phyloP scores from a whole-genome alignment of 2,329 filamentous ascomycete species.

The Penicillium sp. region DNA sequence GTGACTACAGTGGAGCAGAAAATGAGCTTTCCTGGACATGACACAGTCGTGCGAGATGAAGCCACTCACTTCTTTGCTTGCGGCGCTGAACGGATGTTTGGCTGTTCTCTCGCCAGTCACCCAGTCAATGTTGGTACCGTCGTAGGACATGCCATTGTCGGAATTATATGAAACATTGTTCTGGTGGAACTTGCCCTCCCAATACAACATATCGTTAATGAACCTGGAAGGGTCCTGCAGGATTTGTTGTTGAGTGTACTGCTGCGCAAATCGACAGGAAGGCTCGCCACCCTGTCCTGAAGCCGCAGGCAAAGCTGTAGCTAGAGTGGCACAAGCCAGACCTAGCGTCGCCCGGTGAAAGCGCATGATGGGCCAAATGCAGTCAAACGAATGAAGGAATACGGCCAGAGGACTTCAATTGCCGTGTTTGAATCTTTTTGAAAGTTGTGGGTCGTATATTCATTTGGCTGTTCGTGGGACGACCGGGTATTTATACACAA shows the following conservation, averaged over 20 bases:
- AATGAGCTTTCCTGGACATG: not conserved
- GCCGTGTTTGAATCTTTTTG: not conserved
- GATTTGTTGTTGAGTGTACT: slow-evolving; percentile 9
- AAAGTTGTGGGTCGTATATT: not conserved
- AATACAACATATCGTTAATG: slow-evolving; percentile 43
- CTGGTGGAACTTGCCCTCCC: slow-evolving; percentile 50
- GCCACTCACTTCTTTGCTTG: slow-evolving; percentile 38
- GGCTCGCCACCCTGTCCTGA: not conserved
- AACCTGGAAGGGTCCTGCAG: slow-evolving; percentile 18
- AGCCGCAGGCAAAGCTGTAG: not conserved
- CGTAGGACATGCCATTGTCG: slow-evolving; percentile 46
- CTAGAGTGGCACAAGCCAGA: not conserved
- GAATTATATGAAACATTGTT: slow-evolving; percentile 45
- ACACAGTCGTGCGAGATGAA: not conserved
- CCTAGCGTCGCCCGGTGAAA: not conserved
- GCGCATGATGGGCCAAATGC: not conserved
- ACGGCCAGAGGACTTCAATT: not conserved
- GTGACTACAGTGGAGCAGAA: slow-evolving; percentile 27
- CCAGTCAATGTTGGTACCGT: slow-evolving; percentile 33
- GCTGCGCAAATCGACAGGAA: slow-evolving; percentile 10
- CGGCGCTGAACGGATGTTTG: slow-evolving; percentile 40
- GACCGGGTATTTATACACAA: not conserved
- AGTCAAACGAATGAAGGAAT: not conserved
- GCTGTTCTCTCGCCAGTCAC: slow-evolving; percentile 33
- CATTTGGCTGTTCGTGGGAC: not conserved